These are phyloP conservation scores for Boehmeria nivea DNA, from an alignment of 306 rosid genomes.

Conservation along the genomic window DNA sequence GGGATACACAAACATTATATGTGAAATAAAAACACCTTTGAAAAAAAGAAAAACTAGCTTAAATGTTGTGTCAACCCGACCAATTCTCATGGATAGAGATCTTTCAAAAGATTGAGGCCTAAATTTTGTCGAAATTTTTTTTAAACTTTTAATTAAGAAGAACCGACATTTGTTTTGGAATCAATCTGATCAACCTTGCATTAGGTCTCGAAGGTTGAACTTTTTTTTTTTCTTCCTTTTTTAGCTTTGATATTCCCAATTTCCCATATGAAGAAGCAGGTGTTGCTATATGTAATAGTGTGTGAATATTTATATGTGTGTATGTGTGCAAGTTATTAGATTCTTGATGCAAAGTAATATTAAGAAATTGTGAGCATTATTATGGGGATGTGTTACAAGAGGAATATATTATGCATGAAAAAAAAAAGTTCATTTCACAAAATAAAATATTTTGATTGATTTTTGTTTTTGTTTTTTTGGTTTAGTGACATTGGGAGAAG, in stretches of 20 bases:
- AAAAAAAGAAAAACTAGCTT: not conserved
- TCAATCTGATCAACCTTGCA: constrained; percentile 31
- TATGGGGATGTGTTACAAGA: constrained; percentile 37
- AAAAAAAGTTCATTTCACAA: too few relatives aligned
- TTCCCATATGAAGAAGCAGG: constrained; percentile 13
- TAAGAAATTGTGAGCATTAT: constrained; percentile 36
- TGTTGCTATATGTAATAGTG: not conserved
- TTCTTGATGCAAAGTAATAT: constrained; percentile 27
- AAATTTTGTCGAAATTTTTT: constrained; percentile 3
- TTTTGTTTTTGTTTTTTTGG: constrained; percentile 12
- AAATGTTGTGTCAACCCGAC: constrained; percentile 25
- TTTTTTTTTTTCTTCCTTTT: too few relatives aligned
- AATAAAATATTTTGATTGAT: too few relatives aligned
- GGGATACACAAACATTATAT: not conserved
- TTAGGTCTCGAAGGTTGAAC: constrained; percentile 17
- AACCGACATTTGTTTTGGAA: constrained; percentile 32
- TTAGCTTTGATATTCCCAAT: constrained; percentile 20
- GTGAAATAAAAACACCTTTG: not conserved
- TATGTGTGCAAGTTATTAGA: constrained; percentile 25
- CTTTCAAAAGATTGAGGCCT: constrained; percentile 31
- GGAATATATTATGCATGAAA: constrained; percentile 13
- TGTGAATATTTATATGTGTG: not conserved
- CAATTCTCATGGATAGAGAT: constrained; percentile 31
- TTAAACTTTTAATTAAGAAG: constrained; percentile 23
- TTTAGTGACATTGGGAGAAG: constrained; percentile 26